A percentile compares a stretch with the other conserved stretches of the same genome.
phyloP scores from a whole-genome alignment of 2,329 filamentous ascomycete genomes.

The Trichoderma cornu-damae region DNA sequence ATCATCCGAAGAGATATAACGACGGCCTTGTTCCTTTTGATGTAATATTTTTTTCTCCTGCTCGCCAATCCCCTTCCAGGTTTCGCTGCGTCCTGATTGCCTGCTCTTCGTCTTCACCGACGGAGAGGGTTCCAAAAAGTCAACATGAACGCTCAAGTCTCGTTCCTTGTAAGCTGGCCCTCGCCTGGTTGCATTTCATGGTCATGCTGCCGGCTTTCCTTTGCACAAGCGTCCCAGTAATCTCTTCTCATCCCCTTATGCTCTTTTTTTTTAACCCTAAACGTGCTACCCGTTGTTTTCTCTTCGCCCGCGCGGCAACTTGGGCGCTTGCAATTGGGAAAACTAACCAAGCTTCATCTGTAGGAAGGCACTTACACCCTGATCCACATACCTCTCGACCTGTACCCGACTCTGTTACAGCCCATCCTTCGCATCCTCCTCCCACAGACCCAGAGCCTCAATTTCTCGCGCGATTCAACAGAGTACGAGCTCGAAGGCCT shows the following conservation, averaged over 20 bases:
- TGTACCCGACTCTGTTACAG: constrained; percentile 75
- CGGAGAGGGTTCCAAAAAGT: background rate
- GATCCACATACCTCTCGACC: constrained; percentile 79
- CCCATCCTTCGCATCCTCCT: constrained; percentile 82
- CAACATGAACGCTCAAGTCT: constrained; percentile 54
- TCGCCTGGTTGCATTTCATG: background rate
- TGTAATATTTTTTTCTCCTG: background rate
- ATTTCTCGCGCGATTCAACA: constrained; percentile 33
- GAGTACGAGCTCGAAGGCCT: constrained; percentile 43
- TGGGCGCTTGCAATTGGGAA: background rate
- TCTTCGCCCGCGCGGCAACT: background rate
- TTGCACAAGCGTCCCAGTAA: background rate
- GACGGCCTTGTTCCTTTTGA: background rate
- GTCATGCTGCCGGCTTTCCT: background rate
- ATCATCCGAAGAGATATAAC: background rate
- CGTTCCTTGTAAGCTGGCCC: constrained; percentile 48
- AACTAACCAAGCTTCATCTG: background rate
- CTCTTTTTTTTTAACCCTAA: too few relatives aligned
- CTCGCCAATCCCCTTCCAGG: background rate
- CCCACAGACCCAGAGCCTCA: constrained; percentile 50
- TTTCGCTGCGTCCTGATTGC: background rate
- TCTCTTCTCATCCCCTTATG: too few relatives aligned
- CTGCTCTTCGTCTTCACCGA: background rate
- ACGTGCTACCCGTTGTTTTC: too few relatives aligned
- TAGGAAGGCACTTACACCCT: constrained; percentile 84